Conservation (phyloP, 345 rosid species). For the Physaria fendleri region DNA sequence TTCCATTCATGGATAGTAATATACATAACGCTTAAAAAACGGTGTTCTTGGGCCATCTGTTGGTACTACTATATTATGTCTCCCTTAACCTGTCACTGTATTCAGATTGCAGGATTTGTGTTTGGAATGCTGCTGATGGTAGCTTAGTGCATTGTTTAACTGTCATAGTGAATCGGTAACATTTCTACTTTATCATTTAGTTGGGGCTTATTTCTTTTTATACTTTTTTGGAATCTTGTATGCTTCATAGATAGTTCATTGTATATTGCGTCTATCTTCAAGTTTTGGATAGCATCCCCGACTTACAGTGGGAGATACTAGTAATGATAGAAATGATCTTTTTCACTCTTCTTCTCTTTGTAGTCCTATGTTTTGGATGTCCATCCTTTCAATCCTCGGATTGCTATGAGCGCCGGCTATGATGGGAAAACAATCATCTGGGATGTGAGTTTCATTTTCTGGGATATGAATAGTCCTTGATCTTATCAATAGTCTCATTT, state of each 20-base stretch:
- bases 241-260: neutral
- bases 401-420: conserved; percentile 99
- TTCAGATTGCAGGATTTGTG: conserved; percentile 99
- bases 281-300: neutral
- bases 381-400: conserved; percentile 96
- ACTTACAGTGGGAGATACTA: neutral
- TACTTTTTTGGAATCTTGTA: neutral
- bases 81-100: conserved; percentile 7
- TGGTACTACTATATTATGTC: conserved; percentile 10
- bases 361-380: conserved; percentile 99
- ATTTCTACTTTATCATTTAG: conserved; percentile 25
- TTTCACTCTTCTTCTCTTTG: conserved; percentile 24
- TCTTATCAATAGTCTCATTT: conserved; percentile 14
- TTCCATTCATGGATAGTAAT: neutral
- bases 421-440: conserved; percentile 96
- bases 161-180: conserved; percentile 89
- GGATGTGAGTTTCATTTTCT: conserved; percentile 78
- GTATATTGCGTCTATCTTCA: conserved; percentile 4
- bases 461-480: neutral
- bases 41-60: neutral
- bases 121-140: conserved; percentile 99
- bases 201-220: neutral
- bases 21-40: neutral
- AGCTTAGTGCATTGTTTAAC: conserved; percentile 94
- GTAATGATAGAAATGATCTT: neutral